A percentile compares a stretch with the other conserved stretches of the same genome.
Conservation (phyloP, 345 rosid genomes). For the Euphorbia tirucalli region DNA sequence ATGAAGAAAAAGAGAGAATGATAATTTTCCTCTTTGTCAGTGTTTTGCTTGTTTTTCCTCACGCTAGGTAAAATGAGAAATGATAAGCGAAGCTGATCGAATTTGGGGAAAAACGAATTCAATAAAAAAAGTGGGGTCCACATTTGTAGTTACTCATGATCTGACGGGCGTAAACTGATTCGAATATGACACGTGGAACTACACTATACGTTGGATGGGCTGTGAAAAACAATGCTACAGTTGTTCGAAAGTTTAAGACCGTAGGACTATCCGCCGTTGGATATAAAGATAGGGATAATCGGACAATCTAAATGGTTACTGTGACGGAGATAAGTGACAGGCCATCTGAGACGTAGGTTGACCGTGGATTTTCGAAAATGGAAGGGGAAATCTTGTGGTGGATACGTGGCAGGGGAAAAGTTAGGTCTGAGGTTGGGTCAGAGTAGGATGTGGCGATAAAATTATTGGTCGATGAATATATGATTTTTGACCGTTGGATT, state of each 20-base stretch:
- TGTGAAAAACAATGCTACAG: neutral
- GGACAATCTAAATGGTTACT: conserved; percentile 6
- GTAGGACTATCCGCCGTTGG: neutral
- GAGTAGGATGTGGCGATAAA: neutral
- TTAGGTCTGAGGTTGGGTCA: conserved; percentile 1
- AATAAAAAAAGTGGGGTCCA: conserved; percentile 23
- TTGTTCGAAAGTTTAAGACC: neutral
- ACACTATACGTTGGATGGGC: conserved; percentile 5
- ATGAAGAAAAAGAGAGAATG: conserved; percentile 1
- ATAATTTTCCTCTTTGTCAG: neutral
- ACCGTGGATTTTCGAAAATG: neutral
- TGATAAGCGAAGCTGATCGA: conserved; percentile 29
- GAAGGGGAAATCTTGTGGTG: neutral
- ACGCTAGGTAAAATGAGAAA: conserved; percentile 4
- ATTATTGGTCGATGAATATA: too few relatives aligned
- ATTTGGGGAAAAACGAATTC: conserved; percentile 1
- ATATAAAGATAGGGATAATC: too few relatives aligned
- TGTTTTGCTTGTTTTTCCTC: neutral
- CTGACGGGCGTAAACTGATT: conserved; percentile 20
- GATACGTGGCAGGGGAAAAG: conserved; percentile 20
- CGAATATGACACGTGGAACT: conserved; percentile 25
- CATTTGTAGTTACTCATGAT: conserved; percentile 19
- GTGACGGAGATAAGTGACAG: conserved; percentile 8
- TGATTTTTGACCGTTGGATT: conserved; percentile 21
- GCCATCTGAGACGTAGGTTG: neutral